A percentile compares a stretch with the other conserved stretches of the same genome.
phyloP scores from a whole-genome alignment of 2,329 filamentous ascomycete species.

The Myriosclerotinia scirpicola region DNA sequence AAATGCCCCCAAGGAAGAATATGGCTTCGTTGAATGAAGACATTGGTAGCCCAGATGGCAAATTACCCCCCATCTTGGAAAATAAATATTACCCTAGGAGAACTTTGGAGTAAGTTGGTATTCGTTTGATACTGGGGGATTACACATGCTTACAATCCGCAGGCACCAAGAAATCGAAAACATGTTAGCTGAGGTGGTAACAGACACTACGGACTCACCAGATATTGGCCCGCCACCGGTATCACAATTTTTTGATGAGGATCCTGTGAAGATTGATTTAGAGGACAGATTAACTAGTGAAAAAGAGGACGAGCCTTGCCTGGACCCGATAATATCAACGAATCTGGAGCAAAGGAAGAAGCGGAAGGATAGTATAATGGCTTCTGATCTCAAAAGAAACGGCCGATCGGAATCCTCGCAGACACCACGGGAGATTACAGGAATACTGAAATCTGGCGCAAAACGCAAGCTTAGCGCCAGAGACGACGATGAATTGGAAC shows the following conservation, averaged over 20 bases:
- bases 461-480: constrained; percentile 59
- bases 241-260: constrained; percentile 58
- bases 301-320: constrained; percentile 26
- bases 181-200: constrained; percentile 31
- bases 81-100: constrained; percentile 65
- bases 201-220: constrained; percentile 57
- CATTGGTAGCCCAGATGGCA: constrained; percentile 39
- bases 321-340: constrained; percentile 36
- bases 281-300: constrained; percentile 38
- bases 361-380: constrained; percentile 37
- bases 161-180: constrained; percentile 39
- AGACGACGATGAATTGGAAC: constrained; percentile 51
- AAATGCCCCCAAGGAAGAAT: constrained; percentile 50
- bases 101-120: constrained; percentile 62
- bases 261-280: constrained; percentile 55
- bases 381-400: constrained; percentile 27
- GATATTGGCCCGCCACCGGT: constrained; percentile 66
- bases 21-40: constrained; percentile 41
- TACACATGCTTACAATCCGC: constrained; percentile 25
- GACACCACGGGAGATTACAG: constrained; percentile 29
- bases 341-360: constrained; percentile 42
- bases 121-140: not conserved
- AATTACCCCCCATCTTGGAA: constrained; percentile 68
- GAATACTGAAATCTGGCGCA: constrained; percentile 48
- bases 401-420: constrained; percentile 25